Evolutionary conservation across 306 rosid species (phyloP), one percentile per base, ranked within the genome.

Genomic region (Neltuma alba): DNA sequence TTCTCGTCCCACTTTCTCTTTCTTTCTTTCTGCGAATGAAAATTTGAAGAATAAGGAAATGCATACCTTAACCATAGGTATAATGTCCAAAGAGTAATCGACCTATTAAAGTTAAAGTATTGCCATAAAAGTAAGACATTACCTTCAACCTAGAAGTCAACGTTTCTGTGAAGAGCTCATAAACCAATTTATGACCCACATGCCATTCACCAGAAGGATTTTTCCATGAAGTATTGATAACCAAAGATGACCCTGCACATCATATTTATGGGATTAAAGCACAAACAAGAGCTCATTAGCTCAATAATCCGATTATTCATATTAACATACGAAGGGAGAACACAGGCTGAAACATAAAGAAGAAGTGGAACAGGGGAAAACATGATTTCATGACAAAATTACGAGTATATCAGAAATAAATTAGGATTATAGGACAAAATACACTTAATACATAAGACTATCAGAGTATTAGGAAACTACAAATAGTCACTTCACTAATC

Each of bases 161-260:
- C 18, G 83, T 84, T 33, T 80, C 85, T 0, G 98, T 95, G 67
- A 95, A 95, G 78, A 95, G 85, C 86, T 93, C 98, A 87, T 95
- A 95, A 52, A 91, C 88, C 79, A 91, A 83, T 85, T 91, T 95
- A 86, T 71, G 90, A 79, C 99, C 99, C 78, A 93, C 97, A 28
- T 75, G 98, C 99, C 99, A 95, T 83, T 93, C 98, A 70, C 99
- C 98, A 72, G 98, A 89, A 76, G 99, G 98, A 85, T 95, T 95
- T 83, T 89, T 89, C 99, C 99, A 95, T 12, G 91, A 87, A 69
- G 90, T 82, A 85, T 93, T 90, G 72, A 95, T 83, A 70, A 75
- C 76, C 91, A 95, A 83, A 80, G 92, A 82, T 71, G 92, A 81
- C 58, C 99, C 99, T 95, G 85, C 70, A 74, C 70, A 20, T 81